Percentiles rank a stretch among this genome's conserved stretches.
These are phyloP conservation scores for Lichtheimia ramosa DNA, from an alignment of 371 early-diverging fungal genomes.

Conservation along the genomic window DNA sequence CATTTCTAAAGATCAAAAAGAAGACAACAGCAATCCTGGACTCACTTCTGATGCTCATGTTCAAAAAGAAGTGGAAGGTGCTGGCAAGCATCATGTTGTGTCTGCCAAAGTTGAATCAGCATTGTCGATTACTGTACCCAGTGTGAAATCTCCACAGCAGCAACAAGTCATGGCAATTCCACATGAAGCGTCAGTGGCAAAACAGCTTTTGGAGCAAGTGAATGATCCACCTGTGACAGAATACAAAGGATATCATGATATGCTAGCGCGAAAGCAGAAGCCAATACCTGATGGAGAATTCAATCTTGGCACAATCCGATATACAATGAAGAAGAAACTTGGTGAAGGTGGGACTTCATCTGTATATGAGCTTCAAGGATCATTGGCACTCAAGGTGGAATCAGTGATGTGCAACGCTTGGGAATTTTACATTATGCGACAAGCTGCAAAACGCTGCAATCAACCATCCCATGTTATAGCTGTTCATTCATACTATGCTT, in stretches of 20 bases:
- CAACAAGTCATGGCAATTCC: background rate
- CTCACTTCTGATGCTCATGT: background rate
- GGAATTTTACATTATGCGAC: conserved; percentile 46
- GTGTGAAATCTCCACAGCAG: background rate
- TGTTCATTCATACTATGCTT: conserved; percentile 9
- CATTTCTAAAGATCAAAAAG: background rate
- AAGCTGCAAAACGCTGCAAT: conserved; percentile 12
- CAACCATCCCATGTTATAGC: background rate
- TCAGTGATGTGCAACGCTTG: conserved; percentile 33
- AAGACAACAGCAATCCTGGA: background rate
- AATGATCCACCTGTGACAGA: background rate
- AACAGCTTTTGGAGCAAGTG: background rate
- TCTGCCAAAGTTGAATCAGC: background rate
- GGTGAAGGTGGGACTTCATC: conserved; percentile 46
- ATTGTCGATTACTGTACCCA: too few relatives aligned
- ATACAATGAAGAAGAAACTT: conserved; percentile 10
- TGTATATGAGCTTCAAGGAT: conserved; percentile 26
- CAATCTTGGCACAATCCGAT: background rate
- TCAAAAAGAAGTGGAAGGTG: too few relatives aligned
- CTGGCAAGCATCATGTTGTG: too few relatives aligned
- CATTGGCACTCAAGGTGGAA: conserved; percentile 33
- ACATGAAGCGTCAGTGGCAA: background rate
- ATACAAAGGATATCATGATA: background rate
- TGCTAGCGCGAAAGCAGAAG: background rate
- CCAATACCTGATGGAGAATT: too few relatives aligned